phyloP scores from a whole-genome alignment of 768 basidiomycete genomes.

The Russula olivacea region DNA sequence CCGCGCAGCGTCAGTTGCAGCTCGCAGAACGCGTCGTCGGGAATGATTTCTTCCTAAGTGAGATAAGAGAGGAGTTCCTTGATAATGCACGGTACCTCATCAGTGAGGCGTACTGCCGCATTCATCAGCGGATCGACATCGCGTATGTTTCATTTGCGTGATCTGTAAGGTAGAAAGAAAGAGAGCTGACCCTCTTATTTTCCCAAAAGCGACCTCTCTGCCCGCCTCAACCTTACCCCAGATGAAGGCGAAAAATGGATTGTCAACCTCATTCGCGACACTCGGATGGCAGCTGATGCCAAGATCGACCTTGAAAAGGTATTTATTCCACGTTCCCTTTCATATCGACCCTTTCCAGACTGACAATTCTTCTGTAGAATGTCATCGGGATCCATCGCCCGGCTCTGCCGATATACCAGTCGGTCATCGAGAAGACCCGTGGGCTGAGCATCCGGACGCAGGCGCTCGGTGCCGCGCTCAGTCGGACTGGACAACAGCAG shows the following conservation, averaged over 20 bases:
- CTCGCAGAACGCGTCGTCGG: slow-evolving; percentile 76
- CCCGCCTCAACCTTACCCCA: slow-evolving; percentile 84
- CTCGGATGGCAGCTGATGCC: slow-evolving; percentile 92
- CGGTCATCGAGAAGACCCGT: slow-evolving; percentile 92
- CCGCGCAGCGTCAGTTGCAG: slow-evolving; percentile 77
- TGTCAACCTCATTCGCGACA: slow-evolving; percentile 97
- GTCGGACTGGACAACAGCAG: slow-evolving; percentile 30
- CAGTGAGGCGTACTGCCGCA: slow-evolving; percentile 96
- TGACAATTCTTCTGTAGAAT: slow-evolving; percentile 51
- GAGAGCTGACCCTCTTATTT: not conserved
- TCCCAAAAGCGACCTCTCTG: slow-evolving; percentile 71
- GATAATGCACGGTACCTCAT: slow-evolving; percentile 96
- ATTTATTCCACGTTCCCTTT: not conserved
- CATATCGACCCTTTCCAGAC: not conserved
- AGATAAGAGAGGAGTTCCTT: slow-evolving; percentile 89
- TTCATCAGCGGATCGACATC: slow-evolving; percentile 90
- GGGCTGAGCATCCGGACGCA: slow-evolving; percentile 89
- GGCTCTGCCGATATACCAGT: slow-evolving; percentile 84
- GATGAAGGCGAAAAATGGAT: slow-evolving; percentile 99
- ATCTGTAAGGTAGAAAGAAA: not conserved
- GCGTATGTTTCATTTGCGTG: slow-evolving; percentile 41
- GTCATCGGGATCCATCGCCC: slow-evolving; percentile 94
- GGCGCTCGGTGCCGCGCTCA: slow-evolving; percentile 76
- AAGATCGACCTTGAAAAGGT: slow-evolving; percentile 98
- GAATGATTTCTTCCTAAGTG: slow-evolving; percentile 91